Evolutionary conservation across 2,329 filamentous ascomycete genomes (phyloP).

Genomic region (Talaromyces sp.): DNA sequence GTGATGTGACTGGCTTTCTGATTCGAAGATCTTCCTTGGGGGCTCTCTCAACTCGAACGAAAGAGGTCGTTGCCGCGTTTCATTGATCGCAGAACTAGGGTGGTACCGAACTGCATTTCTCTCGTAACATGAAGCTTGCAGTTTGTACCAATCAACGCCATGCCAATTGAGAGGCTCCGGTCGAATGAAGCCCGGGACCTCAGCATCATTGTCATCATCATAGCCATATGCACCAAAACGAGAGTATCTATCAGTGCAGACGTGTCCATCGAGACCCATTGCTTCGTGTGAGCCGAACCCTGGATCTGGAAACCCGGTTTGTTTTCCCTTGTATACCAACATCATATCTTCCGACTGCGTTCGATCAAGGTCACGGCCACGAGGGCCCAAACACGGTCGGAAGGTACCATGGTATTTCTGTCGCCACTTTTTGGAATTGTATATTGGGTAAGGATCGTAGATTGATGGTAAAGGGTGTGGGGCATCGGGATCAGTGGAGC

Average conservation of each 20-base stretch:
- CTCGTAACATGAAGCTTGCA: conserved; percentile 68
- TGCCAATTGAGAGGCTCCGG: conserved; percentile 54
- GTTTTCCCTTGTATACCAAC: conserved; percentile 26
- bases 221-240: conserved; percentile 63
- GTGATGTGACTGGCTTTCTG: not conserved
- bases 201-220: conserved; percentile 30
- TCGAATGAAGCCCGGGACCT: conserved; percentile 28
- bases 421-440: conserved; percentile 66
- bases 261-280: conserved; percentile 62
- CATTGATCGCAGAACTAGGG: conserved; percentile 20
- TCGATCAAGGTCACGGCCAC: conserved; percentile 26
- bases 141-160: conserved; percentile 68
- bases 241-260: conserved; percentile 70
- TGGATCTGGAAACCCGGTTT: conserved; percentile 59
- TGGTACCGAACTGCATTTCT: conserved; percentile 69
- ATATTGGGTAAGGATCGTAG: conserved; percentile 73
- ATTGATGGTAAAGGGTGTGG: conserved; percentile 32
- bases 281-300: conserved; percentile 65
- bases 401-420: conserved; percentile 20
- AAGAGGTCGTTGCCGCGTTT: conserved; percentile 14
- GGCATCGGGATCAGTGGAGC: not conserved
- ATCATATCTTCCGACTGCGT: conserved; percentile 26
- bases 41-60: conserved; percentile 20
- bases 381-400: conserved; percentile 22
- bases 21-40: conserved; percentile 9